phyloP scores from a whole-genome alignment of 2,329 filamentous ascomycete genomes.

The Scedosporium apiospermum region DNA sequence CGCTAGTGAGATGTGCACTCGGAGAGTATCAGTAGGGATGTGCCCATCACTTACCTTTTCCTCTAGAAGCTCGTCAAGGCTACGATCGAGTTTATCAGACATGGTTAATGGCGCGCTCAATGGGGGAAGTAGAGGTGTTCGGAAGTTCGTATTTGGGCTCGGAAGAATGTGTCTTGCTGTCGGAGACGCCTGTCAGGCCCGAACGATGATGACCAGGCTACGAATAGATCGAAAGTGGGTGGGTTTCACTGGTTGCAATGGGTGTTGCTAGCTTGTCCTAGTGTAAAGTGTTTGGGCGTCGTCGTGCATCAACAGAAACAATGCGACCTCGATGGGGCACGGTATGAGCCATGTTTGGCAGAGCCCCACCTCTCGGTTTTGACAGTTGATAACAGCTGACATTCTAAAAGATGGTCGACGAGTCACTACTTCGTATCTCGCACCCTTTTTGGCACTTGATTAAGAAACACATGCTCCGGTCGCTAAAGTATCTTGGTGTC shows the following conservation, averaged over 20 bases:
- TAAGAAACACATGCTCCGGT: no score
- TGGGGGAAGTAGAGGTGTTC: background rate
- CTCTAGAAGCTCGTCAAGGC: constrained; percentile 47
- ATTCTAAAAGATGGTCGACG: no score
- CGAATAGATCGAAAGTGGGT: background rate
- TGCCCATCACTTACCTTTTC: constrained; percentile 28
- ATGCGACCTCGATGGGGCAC: background rate
- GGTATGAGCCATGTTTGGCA: no score
- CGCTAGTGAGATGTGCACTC: background rate
- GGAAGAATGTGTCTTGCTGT: background rate
- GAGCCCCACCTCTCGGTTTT: no score
- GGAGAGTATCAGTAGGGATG: background rate
- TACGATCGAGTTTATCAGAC: constrained; percentile 40
- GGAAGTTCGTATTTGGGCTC: background rate
- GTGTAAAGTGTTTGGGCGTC: background rate
- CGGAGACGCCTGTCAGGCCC: background rate
- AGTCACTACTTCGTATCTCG: no score
- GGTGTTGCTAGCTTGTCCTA: background rate
- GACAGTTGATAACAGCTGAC: no score
- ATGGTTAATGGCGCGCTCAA: constrained; percentile 14
- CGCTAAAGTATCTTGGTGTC: no score
- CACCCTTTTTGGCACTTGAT: no score
- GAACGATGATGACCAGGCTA: background rate
- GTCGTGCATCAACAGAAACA: background rate
- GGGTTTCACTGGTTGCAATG: background rate